Percentiles rank a stretch among this genome's conserved stretches.
These are phyloP conservation scores for Astrocystis sublimbata DNA, from an alignment of 495 filamentous ascomycete species.

Conservation along the genomic window DNA sequence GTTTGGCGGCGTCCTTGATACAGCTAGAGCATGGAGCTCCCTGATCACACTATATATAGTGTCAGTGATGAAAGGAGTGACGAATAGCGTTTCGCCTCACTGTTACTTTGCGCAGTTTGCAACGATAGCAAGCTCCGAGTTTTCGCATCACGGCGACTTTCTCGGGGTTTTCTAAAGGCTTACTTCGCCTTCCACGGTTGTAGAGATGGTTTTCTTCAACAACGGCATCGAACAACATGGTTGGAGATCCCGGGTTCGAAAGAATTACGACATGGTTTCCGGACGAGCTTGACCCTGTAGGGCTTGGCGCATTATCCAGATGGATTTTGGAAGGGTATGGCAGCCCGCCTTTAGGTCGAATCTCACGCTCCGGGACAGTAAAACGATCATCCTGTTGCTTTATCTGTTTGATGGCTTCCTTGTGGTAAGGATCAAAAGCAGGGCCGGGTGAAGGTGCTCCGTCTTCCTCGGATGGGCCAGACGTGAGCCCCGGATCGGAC, in stretches of 20 bases:
- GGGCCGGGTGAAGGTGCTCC: conserved; percentile 35
- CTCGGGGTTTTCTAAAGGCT: conserved; percentile 33
- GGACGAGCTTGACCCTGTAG: conserved; percentile 21
- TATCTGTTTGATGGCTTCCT: conserved; percentile 32
- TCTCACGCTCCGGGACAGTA: conserved; percentile 32
- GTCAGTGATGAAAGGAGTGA: conserved; percentile 12
- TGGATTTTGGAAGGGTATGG: conserved; percentile 35
- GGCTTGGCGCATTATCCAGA: conserved; percentile 29
- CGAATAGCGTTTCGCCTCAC: conserved; percentile 23
- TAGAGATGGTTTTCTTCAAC: conserved; percentile 21
- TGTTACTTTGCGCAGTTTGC: conserved; percentile 34
- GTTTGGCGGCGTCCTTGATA: conserved; percentile 29
- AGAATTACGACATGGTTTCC: conserved; percentile 18
- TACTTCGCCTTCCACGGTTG: conserved; percentile 33
- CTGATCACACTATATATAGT: conserved; percentile 33
- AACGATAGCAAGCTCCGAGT: conserved; percentile 34
- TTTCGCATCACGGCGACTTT: conserved; percentile 37
- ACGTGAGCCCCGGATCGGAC: conserved; percentile 36
- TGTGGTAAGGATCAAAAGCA: conserved; percentile 33
- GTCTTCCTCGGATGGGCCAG: conserved; percentile 37
- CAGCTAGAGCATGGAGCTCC: conserved; percentile 33
- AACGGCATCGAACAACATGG: conserved; percentile 11
- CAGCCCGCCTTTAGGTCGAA: conserved; percentile 34
- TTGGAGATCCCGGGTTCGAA: conserved; percentile 15
- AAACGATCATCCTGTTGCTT: conserved; percentile 39